phyloP scores from a whole-genome alignment of 345 rosid species.

The Euclidium syriacum region DNA sequence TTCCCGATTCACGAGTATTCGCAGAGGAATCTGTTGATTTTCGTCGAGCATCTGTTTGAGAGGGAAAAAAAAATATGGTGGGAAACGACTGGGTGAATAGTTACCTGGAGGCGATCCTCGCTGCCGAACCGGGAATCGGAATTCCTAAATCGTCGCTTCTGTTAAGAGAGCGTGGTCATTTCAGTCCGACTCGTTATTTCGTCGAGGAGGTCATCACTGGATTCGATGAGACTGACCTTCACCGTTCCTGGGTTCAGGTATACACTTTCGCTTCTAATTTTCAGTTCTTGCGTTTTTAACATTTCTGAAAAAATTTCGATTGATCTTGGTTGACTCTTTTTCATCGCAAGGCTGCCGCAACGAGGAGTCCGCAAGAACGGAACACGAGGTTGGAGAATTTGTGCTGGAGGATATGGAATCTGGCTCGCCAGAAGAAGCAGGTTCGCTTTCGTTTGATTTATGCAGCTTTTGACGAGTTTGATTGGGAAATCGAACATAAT shows the following conservation, averaged over 20 bases:
- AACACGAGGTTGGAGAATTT: constrained; percentile 82
- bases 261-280: background rate
- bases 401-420: constrained; percentile 91
- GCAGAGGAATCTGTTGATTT: no score
- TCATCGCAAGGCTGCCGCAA: constrained; percentile 58
- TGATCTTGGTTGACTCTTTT: background rate
- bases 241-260: constrained; percentile 81
- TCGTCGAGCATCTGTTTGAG: no score
- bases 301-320: background rate
- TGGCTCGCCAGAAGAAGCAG: constrained; percentile 88
- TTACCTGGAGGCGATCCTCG: constrained; percentile 35
- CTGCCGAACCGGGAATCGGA: constrained; percentile 26
- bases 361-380: constrained; percentile 76
- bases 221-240: constrained; percentile 87
- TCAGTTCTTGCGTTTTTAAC: background rate
- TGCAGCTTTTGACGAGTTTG: background rate
- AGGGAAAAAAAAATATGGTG: constrained; percentile 13
- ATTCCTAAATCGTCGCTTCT: constrained; percentile 43
- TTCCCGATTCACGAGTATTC: background rate
- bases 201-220: constrained; percentile 77
- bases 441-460: constrained; percentile 15
- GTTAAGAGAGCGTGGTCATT: constrained; percentile 73
- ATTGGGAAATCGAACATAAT: background rate
- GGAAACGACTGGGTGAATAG: constrained; percentile 40
- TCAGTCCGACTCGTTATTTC: constrained; percentile 73